Base-by-base conservation (phyloP, 768 basidiomycete species). In the Rossbeevera mucosa region DNA sequence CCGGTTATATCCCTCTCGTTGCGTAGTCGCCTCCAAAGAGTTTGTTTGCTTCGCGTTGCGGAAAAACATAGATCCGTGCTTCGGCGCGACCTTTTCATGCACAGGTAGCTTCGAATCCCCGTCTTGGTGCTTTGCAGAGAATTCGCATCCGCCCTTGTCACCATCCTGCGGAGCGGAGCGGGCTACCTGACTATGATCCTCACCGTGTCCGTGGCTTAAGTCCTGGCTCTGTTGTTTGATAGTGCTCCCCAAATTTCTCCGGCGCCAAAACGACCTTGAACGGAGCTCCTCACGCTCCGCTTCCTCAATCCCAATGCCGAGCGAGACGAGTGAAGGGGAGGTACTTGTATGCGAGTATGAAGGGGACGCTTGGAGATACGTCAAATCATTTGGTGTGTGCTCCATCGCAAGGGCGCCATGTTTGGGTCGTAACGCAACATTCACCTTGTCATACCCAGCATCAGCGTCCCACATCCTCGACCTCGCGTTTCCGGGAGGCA, bases 21-120 rank as follows among this genome's bases (percentile, higher is more conserved):
- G 58, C 5, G 33, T 38, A 24, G 52, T 55, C 9, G 57, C 52
- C 8, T 53, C 41, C 16, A n/a, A 40, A 5, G 14, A 25, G 8
- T 33, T 44, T 9, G 33, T 41, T 5, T 57, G 50, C 59, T 60
- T 68, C 64, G 70, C 52, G 20, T 30, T 44, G 13, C 51, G 63
- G 14, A 44, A 54, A 33, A 65, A 52, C 13, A 56, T 5, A 4
- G 57, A 58, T 7, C 64, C 67, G 33, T 68, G 69, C 51, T 72
- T 71, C 43, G 64, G 65, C 4, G 62, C 61, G 3, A 71, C 66
- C 7, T 66, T 64, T 18, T 38, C 36, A 9, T 18, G 36, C 36
- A 18, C 11, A 40, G 6, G 18, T 7, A 51, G 36, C 25, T 41
- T 56, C 16, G 33, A 50, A 44, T 40, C 43, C 4, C 5, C n/a